Base-by-base conservation (phyloP, 352 stramenopile genomes). In the Phytophthora niederhauseri region DNA sequence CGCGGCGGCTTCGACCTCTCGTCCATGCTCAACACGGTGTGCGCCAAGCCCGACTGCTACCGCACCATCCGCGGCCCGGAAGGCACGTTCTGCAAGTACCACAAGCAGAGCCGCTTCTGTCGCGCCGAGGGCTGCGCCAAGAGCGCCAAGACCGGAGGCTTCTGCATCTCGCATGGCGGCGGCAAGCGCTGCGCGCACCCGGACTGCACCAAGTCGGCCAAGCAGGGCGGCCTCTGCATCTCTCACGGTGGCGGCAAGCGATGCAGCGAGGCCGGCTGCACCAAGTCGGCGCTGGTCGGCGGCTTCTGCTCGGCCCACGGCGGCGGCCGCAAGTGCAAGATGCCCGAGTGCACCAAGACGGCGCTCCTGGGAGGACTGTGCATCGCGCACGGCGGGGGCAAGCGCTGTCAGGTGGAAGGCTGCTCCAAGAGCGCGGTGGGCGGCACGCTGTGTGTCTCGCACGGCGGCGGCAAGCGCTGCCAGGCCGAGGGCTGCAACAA, bases 241-340 rank as follows among this genome's bases (percentile, higher is more conserved):
- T 92, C 84, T 24, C 87, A 95, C 53, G 87, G 87, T 15, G 87
- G 87, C n/a, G 85, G 85, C 63, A 92, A 92, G 73, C 85, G 85
- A 48, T 94, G 85, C 76, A 90, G 77, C 58, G 81, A 90, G 63
- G 76, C 59, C 1, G 82, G 78, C 1, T 96, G 88, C 64, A 92
- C 80, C 61, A 95, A 94, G 75, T 94, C 85, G 30, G 87, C 87
- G 15, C 81, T 95, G 12, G 82, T 92, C 15, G 89, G 87, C 17
- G 87, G 89, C 41, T 92, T 93, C 49, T 97, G 87, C 80, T 94
- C 87, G 24, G 81, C 84, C 12, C 89, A 95, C 70, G 89, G 87
- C 17, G 89, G 87, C 22, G 87, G 89, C 19, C 76, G 81, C 61
- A 91, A 91, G 67, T 95, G 88, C 76, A 87, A 87, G 55, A 88